Base-by-base conservation (phyloP, 2,329 filamentous ascomycete genomes). In the Aspergillus sojae region DNA sequence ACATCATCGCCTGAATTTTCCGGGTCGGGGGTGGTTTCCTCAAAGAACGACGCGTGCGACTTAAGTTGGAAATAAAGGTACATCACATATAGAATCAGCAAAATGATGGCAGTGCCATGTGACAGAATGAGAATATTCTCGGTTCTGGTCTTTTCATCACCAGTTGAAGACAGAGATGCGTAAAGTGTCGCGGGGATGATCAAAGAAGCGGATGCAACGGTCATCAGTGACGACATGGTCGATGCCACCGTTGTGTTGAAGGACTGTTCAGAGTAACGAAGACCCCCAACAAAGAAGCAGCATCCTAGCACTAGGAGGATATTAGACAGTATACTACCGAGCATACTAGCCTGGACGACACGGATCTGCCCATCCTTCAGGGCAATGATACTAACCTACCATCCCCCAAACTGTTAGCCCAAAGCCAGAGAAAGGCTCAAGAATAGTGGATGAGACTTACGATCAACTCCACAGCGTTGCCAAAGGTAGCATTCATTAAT, bases 281-380 rank as follows among this genome's bases (percentile, higher is more conserved):
- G 80, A 36, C 91, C 91, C 61, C 91, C 91, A 61, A 91, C 85
- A 68, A 93, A 82, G 81, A 93, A 93, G 78, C 90, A 93, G 84
- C 91, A 92, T 71, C 91, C 90, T 75, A 93, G 85, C 54, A 93
- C 94, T 26, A 98, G 87, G 9, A 98, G 85, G 68, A 97, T 89
- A 79, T 98, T 98, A 68, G 94, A 97, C 45, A 98, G 84, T 71
- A 98, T 96, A 73, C 92, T 96, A 55, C 95, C 94, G 39, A 98
- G 88, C 94, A 98, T 98, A 67, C 93, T 96, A 23, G 94, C 91
- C 81, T 98, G 95, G n/a, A 98, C 94, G 68, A 98, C 94, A 72
- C 94, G 89, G 74, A 97, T 96, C 80, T 98, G 91, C 67, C 89
- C 88, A 71, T 95, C 88, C 68, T 84, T 88, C 53, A 99, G 85